phyloP scores from a whole-genome alignment of 2,329 filamentous ascomycete species.

The Diaporthe sp. region DNA sequence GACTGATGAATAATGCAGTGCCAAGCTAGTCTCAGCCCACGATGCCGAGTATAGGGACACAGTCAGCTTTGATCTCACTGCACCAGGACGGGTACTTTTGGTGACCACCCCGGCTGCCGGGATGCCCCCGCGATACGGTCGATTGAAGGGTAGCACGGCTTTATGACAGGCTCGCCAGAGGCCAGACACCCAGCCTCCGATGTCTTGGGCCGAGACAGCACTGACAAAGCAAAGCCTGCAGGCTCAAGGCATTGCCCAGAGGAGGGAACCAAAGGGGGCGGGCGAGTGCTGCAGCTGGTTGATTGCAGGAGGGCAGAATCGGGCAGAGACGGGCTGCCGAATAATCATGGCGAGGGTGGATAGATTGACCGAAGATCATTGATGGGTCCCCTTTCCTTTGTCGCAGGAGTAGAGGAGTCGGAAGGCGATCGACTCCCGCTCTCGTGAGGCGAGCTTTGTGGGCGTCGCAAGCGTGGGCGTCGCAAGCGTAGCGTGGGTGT shows the following conservation, averaged over 20 bases:
- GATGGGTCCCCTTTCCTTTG: constrained; percentile 21
- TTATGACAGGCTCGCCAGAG: constrained; percentile 22
- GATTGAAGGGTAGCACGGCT: constrained; percentile 24
- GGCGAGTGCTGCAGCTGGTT: neutral
- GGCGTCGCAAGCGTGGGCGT: neutral
- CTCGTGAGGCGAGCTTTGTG: neutral
- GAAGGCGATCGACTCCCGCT: neutral
- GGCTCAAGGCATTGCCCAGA: neutral
- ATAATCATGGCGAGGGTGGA: neutral
- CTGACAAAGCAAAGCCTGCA: constrained; percentile 10
- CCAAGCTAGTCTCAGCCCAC: constrained; percentile 5
- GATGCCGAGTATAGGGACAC: constrained; percentile 22
- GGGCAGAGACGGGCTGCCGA: neutral
- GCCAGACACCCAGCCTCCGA: constrained; percentile 23
- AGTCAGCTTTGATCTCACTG: constrained; percentile 17
- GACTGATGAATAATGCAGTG: constrained; percentile 10
- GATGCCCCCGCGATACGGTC: neutral
- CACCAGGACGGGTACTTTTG: constrained; percentile 20
- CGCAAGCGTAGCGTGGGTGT: too few relatives aligned
- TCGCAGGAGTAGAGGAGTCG: neutral
- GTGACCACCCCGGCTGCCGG: constrained; percentile 7
- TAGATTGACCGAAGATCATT: constrained; percentile 19
- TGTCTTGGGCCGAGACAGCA: constrained; percentile 24
- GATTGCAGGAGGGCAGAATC: constrained; percentile 12
- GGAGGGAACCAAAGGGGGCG: neutral